Evolutionary conservation across 208 protist genomes (phyloP).

Genomic region (Naegleria gruberi): DNA sequence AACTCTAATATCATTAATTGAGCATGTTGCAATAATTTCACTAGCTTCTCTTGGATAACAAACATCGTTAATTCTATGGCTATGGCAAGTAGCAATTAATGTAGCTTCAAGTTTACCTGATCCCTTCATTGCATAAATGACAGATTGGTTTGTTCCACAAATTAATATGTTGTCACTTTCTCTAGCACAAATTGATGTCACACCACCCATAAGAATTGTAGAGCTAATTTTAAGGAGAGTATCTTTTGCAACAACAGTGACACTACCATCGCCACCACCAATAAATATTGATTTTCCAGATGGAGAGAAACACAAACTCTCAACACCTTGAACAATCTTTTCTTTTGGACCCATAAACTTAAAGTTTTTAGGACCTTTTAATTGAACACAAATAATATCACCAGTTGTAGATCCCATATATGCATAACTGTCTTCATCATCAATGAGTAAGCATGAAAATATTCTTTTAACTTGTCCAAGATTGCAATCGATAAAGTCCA

Average conservation of each 20-base stretch:
- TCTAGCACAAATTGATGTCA: slow-evolving; percentile 50
- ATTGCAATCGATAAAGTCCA: slow-evolving; percentile 72
- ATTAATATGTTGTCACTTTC: background rate
- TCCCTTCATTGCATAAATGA: background rate
- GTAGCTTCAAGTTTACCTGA: background rate
- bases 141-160: slow-evolving; percentile 17
- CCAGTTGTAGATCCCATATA: slow-evolving; percentile 82
- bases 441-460: background rate
- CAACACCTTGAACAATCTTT: slow-evolving; percentile 68
- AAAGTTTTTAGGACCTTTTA: slow-evolving; percentile 65
- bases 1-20: slow-evolving; percentile 79
- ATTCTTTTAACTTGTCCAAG: slow-evolving; percentile 64
- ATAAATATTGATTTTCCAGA: slow-evolving; percentile 46
- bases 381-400: slow-evolving; percentile 75
- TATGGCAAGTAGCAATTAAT: slow-evolving; percentile 70
- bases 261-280: slow-evolving; percentile 71
- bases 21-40: slow-evolving; percentile 87
- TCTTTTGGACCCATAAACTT: slow-evolving; percentile 78
- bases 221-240: background rate
- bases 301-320: slow-evolving; percentile 55
- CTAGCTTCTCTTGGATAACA: slow-evolving; percentile 77
- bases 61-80: slow-evolving; percentile 76
- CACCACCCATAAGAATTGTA: slow-evolving; percentile 57
- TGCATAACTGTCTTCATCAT: slow-evolving; percentile 56
- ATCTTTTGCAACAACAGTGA: slow-evolving; percentile 47